Conservation (phyloP, 148 eudicot genomes). For the Vaccinium macrocarpon region DNA sequence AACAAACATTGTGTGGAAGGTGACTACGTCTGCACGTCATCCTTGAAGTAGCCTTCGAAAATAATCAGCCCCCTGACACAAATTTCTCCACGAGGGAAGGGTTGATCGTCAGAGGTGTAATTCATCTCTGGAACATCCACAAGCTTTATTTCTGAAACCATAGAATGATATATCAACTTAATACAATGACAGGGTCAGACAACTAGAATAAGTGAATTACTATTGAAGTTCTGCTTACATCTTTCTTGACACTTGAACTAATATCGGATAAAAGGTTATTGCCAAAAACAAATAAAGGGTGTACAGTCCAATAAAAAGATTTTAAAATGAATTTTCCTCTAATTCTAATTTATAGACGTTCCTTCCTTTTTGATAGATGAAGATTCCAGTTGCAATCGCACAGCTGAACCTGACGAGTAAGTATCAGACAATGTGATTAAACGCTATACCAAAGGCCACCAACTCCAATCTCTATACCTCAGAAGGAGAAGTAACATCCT, state of each 20-base stretch:
- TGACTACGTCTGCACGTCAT: slow-evolving; percentile 79
- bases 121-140: slow-evolving; percentile 98
- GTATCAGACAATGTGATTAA: neutral
- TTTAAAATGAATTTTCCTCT: no score
- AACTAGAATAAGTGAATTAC: neutral
- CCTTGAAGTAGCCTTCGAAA: slow-evolving; percentile 88
- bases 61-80: slow-evolving; percentile 87
- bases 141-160: slow-evolving; percentile 75
- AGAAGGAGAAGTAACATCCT: neutral
- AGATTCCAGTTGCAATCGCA: neutral
- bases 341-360: no score
- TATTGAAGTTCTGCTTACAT: neutral
- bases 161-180: neutral
- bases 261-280: neutral
- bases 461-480: neutral
- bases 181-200: neutral
- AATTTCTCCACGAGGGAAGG: slow-evolving; percentile 92
- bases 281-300: neutral
- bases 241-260: neutral
- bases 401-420: neutral
- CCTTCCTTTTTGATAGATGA: neutral
- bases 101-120: slow-evolving; percentile 87
- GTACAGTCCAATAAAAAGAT: no score
- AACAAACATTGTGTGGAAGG: neutral
- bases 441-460: neutral